A percentile compares a stretch with the other conserved stretches of the same genome.
These are phyloP conservation scores for Streptanthus diversifolius DNA, from an alignment of 345 rosid species.

Conservation along the genomic window DNA sequence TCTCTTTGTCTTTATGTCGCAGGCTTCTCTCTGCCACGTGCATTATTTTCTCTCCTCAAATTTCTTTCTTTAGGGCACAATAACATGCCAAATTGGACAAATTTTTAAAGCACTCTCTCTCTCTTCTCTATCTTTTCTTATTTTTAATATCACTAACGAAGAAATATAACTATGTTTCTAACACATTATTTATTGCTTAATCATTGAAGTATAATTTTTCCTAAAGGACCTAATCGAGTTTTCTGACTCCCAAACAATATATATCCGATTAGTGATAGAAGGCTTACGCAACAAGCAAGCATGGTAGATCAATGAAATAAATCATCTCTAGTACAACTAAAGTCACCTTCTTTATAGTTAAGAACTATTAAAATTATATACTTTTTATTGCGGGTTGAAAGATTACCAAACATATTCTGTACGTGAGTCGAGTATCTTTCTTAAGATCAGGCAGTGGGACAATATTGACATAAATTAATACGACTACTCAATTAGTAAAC, in stretches of 20 bases:
- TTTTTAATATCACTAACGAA: not conserved
- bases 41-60: constrained; percentile 19
- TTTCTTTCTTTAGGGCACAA: constrained; percentile 33
- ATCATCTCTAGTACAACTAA: not conserved
- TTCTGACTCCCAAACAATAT: not conserved
- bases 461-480: not conserved
- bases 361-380: not conserved
- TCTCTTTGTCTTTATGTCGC: constrained; percentile 37
- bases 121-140: not conserved
- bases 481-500: no score
- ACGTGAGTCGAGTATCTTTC: not conserved
- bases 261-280: not conserved
- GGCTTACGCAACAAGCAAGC: not conserved
- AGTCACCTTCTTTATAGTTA: not conserved
- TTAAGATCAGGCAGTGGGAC: not conserved
- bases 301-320: not conserved
- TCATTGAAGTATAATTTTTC: not conserved
- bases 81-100: constrained; percentile 19
- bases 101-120: not conserved
- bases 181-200: not conserved
- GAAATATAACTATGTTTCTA: not conserved
- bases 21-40: constrained; percentile 38
- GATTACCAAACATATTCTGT: not conserved
- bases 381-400: not conserved
- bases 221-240: not conserved